A percentile compares a stretch with the other conserved stretches of the same genome.
These are phyloP conservation scores for Myxozyma udenii DNA, from an alignment of 805 yeast species.

Conservation along the genomic window DNA sequence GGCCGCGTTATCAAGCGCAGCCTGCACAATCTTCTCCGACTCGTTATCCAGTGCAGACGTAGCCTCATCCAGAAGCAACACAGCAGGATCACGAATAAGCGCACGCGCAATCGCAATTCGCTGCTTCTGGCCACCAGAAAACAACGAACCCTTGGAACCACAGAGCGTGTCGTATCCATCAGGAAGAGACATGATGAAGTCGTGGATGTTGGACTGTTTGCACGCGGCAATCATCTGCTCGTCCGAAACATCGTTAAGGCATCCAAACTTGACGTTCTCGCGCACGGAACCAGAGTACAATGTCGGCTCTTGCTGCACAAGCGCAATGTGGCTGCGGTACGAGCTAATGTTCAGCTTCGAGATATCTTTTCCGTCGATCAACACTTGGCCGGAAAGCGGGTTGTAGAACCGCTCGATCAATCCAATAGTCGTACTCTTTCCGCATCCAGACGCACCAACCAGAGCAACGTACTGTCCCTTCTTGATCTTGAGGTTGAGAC, in stretches of 20 bases:
- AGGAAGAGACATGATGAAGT: conserved; percentile 52
- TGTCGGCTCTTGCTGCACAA: conserved; percentile 58
- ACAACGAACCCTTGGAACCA: conserved; percentile 48
- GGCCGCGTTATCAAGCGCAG: conserved; percentile 59
- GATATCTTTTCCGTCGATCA: conserved; percentile 25
- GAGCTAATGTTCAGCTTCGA: conserved; percentile 44
- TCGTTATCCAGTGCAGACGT: conserved; percentile 54
- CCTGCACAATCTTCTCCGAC: conserved; percentile 66
- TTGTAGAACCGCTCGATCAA: conserved; percentile 42
- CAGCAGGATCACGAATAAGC: conserved; percentile 53
- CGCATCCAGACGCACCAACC: conserved; percentile 82
- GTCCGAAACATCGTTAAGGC: conserved; percentile 37
- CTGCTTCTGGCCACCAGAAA: conserved; percentile 66
- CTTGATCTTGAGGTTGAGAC: conserved; percentile 44
- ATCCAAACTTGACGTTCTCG: conserved; percentile 60
- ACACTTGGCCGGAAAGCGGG: conserved; percentile 19
- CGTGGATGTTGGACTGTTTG: conserved; percentile 50
- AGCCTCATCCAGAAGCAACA: conserved; percentile 57
- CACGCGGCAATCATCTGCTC: conserved; percentile 45
- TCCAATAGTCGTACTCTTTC: conserved; percentile 46
- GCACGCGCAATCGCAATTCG: conserved; percentile 64
- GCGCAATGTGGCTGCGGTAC: conserved; percentile 54
- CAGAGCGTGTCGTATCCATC: conserved; percentile 51
- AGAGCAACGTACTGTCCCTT: conserved; percentile 84
- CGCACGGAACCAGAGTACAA: conserved; percentile 75